Base-by-base conservation (phyloP, 2,329 filamentous ascomycete genomes). In the Aspergillus sp. region DNA sequence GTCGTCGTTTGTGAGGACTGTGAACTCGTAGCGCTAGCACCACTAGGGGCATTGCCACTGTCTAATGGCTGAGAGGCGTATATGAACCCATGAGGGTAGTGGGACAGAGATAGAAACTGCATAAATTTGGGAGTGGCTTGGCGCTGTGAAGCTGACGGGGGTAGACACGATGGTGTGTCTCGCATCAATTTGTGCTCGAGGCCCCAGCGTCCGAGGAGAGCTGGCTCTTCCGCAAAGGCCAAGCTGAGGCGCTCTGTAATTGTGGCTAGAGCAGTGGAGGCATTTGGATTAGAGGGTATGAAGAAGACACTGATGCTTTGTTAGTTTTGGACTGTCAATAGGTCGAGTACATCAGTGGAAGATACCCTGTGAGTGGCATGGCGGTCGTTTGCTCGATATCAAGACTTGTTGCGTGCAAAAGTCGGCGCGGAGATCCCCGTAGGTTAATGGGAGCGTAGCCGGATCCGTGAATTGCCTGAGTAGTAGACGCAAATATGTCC, bases 171-270 rank as follows among this genome's bases (percentile, higher is more conserved):
- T 7, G 77, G 77, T 0, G 79, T 80, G 58, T 80, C 78, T 53
- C 77, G 72, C 70, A 80, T 75, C 8, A 80, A 68, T 57, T 77
- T 79, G 62, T 80, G 78, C 47, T 79, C 77, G 28, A 81, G 68
- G 4, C 66, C 69, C 78, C 77, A 81, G 61, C 76, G 74, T 57
- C 76, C 75, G 48, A 75, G 62, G 51, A 74, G 71, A 15, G 72
- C 66, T 22, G 74, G 71, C 46, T 74, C 72, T 60, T 80, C 73
- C 55, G 71, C 64, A 43, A 76, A 76, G 47, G 70, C 63, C 19
- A 76, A 66, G 63, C 73, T 76, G n/a, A 81, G 72, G 52, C 74
- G 74, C 64, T 79, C 76, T 55, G 73, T 74, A 30, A 80, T 64
- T 19, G 69, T 67, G 22, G 66, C 62, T 34, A 78, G 66, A 7